Percentiles rank a stretch among this genome's conserved stretches.
phyloP scores from a whole-genome alignment of 192 early-diverging fungal genomes.

The Dissophora ornata region DNA sequence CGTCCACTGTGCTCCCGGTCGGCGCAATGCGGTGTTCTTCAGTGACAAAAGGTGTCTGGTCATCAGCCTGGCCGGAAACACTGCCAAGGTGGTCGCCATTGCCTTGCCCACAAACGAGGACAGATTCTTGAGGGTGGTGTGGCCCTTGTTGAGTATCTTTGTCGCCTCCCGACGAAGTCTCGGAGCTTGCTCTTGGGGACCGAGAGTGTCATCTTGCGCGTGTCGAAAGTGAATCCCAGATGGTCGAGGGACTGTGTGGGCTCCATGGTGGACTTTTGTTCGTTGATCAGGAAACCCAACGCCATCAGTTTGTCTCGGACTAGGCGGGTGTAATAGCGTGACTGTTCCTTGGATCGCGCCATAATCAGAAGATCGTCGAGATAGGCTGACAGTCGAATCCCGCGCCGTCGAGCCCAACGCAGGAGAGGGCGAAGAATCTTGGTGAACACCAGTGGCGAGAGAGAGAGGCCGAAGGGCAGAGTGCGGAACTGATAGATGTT shows the following conservation, averaged over 20 bases:
- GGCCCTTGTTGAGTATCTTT: conserved; percentile 3
- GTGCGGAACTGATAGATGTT: conserved; percentile 48
- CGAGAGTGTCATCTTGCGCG: conserved; percentile 16
- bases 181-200: conserved; percentile 28
- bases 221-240: conserved; percentile 33
- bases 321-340: background rate
- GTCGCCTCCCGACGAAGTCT: conserved; percentile 29
- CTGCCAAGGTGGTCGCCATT: conserved; percentile 17
- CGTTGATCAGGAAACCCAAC: conserved; percentile 25
- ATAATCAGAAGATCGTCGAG: conserved; percentile 36
- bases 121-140: conserved; percentile 16
- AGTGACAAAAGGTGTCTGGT: conserved; percentile 14
- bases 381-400: conserved; percentile 30
- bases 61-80: conserved; percentile 33
- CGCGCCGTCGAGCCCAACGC: conserved; percentile 24
- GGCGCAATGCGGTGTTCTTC: conserved; percentile 29
- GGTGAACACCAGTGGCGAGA: conserved; percentile 41
- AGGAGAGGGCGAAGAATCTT: conserved; percentile 30
- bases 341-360: conserved; percentile 4
- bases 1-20: conserved; percentile 8
- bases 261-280: conserved; percentile 18
- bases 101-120: conserved; percentile 24
- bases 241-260: conserved; percentile 38
- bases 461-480: conserved; percentile 14
- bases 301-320: conserved; percentile 7